These are phyloP conservation scores for Amniculicola lignicola DNA, from an alignment of 495 filamentous ascomycete species.

Conservation along the genomic window DNA sequence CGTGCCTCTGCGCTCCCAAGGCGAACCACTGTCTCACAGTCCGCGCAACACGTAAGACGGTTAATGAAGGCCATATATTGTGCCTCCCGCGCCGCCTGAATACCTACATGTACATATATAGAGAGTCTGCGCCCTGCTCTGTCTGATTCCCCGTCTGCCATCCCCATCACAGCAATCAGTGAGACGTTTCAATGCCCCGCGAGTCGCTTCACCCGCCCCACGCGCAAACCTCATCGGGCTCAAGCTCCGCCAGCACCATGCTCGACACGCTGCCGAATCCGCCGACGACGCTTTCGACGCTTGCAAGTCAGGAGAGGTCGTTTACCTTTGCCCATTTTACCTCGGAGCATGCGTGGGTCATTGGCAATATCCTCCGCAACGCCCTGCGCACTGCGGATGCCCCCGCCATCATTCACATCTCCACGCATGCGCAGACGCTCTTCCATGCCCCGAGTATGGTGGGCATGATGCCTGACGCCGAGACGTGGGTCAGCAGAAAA, in stretches of 20 bases:
- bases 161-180: too few relatives aligned
- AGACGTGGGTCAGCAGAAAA: slow-evolving; percentile 51
- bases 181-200: too few relatives aligned
- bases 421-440: slow-evolving; percentile 56
- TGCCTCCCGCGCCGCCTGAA: too few relatives aligned
- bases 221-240: too few relatives aligned
- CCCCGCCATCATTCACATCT: slow-evolving; percentile 66
- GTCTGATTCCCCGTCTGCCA: too few relatives aligned
- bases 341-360: slow-evolving; percentile 60
- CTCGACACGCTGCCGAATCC: slow-evolving; percentile 23
- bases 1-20: too few relatives aligned
- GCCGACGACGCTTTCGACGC: slow-evolving; percentile 39
- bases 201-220: too few relatives aligned
- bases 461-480: slow-evolving; percentile 56
- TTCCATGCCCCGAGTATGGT: slow-evolving; percentile 58
- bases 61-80: too few relatives aligned
- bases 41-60: too few relatives aligned
- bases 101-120: too few relatives aligned
- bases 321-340: slow-evolving; percentile 64
- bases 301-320: slow-evolving; percentile 51
- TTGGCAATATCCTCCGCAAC: slow-evolving; percentile 61
- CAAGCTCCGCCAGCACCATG: not conserved
- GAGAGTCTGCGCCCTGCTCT: too few relatives aligned
- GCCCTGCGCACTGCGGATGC: slow-evolving; percentile 55
- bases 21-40: too few relatives aligned